phyloP scores from a whole-genome alignment of 139 green algal species.

The Yamagishiella unicocca region DNA sequence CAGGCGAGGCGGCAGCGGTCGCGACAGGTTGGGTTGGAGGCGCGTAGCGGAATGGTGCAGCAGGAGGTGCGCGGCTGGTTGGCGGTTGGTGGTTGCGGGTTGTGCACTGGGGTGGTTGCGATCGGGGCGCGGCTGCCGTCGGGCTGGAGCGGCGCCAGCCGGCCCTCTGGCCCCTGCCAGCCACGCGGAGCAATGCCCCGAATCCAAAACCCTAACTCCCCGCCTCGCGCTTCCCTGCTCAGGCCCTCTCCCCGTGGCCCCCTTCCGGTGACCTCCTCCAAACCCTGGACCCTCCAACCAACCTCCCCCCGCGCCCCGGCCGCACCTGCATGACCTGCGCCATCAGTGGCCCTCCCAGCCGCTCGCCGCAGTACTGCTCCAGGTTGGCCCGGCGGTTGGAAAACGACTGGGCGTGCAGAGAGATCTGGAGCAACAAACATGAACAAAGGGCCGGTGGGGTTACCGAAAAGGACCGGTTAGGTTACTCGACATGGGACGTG shows the following conservation, averaged over 20 bases:
- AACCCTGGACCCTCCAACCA: neutral
- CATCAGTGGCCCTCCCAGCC: constrained; percentile 18
- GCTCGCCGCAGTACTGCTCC: neutral
- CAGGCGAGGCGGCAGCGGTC: neutral
- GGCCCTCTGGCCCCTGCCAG: too few relatives aligned
- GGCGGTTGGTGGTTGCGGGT: too few relatives aligned
- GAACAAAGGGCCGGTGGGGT: too few relatives aligned
- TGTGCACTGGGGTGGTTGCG: too few relatives aligned
- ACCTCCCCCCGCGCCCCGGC: neutral
- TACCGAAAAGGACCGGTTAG: neutral
- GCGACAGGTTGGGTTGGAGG: neutral
- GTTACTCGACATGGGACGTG: too few relatives aligned
- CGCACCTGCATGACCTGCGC: constrained; percentile 37
- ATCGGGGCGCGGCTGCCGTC: too few relatives aligned
- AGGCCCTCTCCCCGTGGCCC: neutral
- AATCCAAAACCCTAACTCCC: neutral
- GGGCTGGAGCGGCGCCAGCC: too few relatives aligned
- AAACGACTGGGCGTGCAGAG: constrained; percentile 22
- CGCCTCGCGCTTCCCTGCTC: neutral
- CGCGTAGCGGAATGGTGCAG: too few relatives aligned
- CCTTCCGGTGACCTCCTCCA: neutral
- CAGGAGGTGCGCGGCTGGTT: too few relatives aligned
- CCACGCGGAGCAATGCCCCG: neutral
- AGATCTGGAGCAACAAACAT: too few relatives aligned
- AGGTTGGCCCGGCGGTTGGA: constrained; percentile 16